Percentiles rank a stretch among this genome's conserved stretches.
Conservation (phyloP, 192 early-diverging fungal genomes). For the Coemansia sp. region DNA sequence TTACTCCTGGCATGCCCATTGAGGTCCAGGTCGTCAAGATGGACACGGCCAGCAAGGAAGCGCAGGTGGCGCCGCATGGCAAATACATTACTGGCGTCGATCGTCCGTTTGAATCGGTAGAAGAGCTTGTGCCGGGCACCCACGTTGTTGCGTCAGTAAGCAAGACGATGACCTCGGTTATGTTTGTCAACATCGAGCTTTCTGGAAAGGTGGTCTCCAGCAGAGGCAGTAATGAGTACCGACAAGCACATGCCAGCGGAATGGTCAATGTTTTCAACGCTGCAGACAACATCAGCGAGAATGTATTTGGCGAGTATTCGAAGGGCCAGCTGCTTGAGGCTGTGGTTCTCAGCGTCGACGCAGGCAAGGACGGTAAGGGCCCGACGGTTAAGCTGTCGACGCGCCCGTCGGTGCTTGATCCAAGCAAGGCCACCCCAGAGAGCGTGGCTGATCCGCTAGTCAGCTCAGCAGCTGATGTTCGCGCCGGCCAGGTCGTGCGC, state of each 20-base stretch:
- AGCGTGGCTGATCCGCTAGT: constrained; percentile 55
- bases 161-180: constrained; percentile 50
- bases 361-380: constrained; percentile 21
- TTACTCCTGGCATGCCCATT: constrained; percentile 37
- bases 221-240: neutral
- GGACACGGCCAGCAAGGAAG: constrained; percentile 20
- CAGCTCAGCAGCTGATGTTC: constrained; percentile 57
- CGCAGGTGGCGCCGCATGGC: constrained; percentile 33
- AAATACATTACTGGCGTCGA: constrained; percentile 59
- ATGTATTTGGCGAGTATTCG: constrained; percentile 23
- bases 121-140: constrained; percentile 58
- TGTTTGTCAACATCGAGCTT: constrained; percentile 59
- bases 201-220: constrained; percentile 9
- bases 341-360: constrained; percentile 11
- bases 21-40: constrained; percentile 40
- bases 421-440: constrained; percentile 21
- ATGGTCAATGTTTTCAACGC: constrained; percentile 64
- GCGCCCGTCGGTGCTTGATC: constrained; percentile 58
- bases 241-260: constrained; percentile 54
- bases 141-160: constrained; percentile 59
- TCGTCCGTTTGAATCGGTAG: constrained; percentile 27
- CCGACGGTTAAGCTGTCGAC: constrained; percentile 65
- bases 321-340: constrained; percentile 35
- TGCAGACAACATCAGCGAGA: constrained; percentile 44
- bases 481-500: constrained; percentile 63